Base-by-base conservation (phyloP, 495 filamentous ascomycete genomes). In the Aspergillus diversus region DNA sequence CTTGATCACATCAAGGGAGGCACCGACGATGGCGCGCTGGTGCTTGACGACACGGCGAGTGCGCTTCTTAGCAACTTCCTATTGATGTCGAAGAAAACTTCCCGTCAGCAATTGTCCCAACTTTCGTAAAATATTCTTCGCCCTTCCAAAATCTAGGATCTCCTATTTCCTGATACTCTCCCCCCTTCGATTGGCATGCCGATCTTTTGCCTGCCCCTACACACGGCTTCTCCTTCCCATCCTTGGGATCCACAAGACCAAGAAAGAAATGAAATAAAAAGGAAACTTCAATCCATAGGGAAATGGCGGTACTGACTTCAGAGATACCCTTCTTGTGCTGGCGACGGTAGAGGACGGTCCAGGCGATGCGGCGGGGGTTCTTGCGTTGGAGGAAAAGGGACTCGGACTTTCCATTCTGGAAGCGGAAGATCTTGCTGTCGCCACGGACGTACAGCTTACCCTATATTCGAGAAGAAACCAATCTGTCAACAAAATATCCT, bases 311-410 rank as follows among this genome's bases (percentile, higher is more conserved):
- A 83, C 90, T 83, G 87, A 98, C 95, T 92, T 99, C 95, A 86
- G 94, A 95, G 85, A 98, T 93, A 89, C 95, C 95, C 92, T 99
- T 99, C 87, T 92, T 94, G 88, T 97, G 94, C 84, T 96, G 92
- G 81, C 93, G 89, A 81, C 95, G 88, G 89, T 87, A 99, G 63
- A 99, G 91, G 70, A 93, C 89, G 62, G 95, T 99, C 95, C 95
- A 99, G 68, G 93, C 89, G 80, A 99, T 97, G 73, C 93, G 90
- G 79, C 95, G 92, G 75, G 95, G 95, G 89, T 99, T 99, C 90
- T 99, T 99, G 85, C 95, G 94, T 86, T 99, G 95, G 66, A 98
- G 92, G 88, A 98, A 98, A 69, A 99, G 90, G 66, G 92, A 96
- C 83, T 99, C 96, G 85, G 93, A 93, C 85, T 99, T 99, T 86